phyloP scores from a whole-genome alignment of 225 moss, liverwort and hornwort genomes.

The Lunularia cruciata region DNA sequence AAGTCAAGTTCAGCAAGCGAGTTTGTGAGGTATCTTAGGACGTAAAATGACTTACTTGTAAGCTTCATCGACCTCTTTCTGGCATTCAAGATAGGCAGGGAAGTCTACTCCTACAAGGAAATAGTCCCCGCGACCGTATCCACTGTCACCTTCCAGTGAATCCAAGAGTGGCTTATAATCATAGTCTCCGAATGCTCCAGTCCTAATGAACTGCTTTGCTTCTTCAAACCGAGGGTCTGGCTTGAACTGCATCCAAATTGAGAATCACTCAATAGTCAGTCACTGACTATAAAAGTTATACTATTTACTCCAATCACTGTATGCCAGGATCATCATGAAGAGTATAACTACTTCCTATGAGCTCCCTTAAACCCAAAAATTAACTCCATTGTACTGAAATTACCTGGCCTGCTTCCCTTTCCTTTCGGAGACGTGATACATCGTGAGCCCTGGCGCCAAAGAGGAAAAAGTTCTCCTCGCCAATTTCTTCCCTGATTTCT shows the following conservation, averaged over 20 bases:
- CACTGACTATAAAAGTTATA: too few species aligned
- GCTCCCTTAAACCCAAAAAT: too few species aligned
- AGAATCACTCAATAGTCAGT: too few species aligned
- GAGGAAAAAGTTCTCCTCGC: constrained; percentile 66
- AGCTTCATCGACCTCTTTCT: constrained; percentile 43
- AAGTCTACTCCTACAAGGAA: constrained; percentile 56
- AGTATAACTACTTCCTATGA: not conserved
- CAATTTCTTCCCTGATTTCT: constrained; percentile 65
- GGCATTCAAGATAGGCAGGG: constrained; percentile 43
- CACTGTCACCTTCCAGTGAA: constrained; percentile 50
- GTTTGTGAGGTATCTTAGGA: too few species aligned
- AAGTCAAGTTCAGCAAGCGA: too few species aligned
- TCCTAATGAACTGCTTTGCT: constrained; percentile 41
- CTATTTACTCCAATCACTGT: not conserved
- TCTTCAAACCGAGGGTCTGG: constrained; percentile 50
- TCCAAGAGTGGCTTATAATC: constrained; percentile 45
- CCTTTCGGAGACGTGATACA: constrained; percentile 48
- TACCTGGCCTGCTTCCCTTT: constrained; percentile 48
- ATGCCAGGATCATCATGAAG: not conserved
- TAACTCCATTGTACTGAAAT: not conserved
- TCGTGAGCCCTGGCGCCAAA: constrained; percentile 66
- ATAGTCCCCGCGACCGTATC: constrained; percentile 56
- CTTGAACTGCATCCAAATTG: constrained; percentile 34
- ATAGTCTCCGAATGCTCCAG: constrained; percentile 40
- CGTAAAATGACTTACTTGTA: constrained; percentile 31